A percentile compares a stretch with the other conserved stretches of the same genome.
Conservation (phyloP, 345 rosid species). For the Melastoma malabathricum region DNA sequence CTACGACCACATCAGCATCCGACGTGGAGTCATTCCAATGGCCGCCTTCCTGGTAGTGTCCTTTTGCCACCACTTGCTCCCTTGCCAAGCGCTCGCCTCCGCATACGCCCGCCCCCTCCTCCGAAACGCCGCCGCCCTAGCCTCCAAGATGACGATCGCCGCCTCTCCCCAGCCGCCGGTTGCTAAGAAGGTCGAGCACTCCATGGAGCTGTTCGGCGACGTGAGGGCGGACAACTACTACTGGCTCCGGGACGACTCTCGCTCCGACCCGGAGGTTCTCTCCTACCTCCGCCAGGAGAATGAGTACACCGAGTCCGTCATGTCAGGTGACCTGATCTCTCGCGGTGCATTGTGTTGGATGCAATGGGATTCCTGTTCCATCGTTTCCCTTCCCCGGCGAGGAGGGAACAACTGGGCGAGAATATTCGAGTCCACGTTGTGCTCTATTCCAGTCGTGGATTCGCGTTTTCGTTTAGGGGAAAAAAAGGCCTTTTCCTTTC, state of each 20-base stretch:
- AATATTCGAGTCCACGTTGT: too few relatives aligned
- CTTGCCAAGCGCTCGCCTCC: too few relatives aligned
- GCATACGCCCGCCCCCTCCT: not conserved
- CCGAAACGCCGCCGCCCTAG: not conserved
- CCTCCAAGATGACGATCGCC: too few relatives aligned
- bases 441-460: too few relatives aligned
- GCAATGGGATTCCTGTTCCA: not conserved
- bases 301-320: slow-evolving; percentile 33
- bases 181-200: slow-evolving; percentile 71
- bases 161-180: slow-evolving; percentile 39
- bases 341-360: not conserved
- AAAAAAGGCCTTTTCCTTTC: too few relatives aligned
- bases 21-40: too few relatives aligned
- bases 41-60: too few relatives aligned
- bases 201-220: slow-evolving; percentile 72
- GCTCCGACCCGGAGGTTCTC: slow-evolving; percentile 44
- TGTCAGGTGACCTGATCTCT: slow-evolving; percentile 35
- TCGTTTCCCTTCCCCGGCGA: not conserved
- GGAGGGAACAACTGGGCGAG: too few relatives aligned
- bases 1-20: too few relatives aligned
- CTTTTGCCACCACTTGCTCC: too few relatives aligned
- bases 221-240: slow-evolving; percentile 66
- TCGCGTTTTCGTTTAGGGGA: too few relatives aligned
- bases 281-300: slow-evolving; percentile 63
- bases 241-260: slow-evolving; percentile 96